Percentiles rank a stretch among this genome's conserved stretches.
Evolutionary conservation across 1,284 basidiomycete genomes (phyloP).

Genomic region (Neotropicomus parvogracilis): DNA sequence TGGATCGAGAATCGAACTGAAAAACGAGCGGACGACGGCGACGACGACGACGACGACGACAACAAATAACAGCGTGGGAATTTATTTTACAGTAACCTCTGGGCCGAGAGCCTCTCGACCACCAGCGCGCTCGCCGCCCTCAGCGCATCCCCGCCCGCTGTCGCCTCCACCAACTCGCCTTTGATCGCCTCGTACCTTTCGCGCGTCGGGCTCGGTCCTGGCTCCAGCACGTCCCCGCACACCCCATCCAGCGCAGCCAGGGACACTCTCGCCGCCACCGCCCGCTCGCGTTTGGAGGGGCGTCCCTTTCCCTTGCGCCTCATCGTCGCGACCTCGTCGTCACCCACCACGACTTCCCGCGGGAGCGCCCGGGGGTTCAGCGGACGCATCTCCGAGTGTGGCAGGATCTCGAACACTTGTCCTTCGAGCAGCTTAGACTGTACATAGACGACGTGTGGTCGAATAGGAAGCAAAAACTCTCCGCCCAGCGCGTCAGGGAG

Average conservation of each 20-base stretch:
- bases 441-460: conserved; percentile 46
- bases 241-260: conserved; percentile 49
- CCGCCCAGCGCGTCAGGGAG: conserved; percentile 44
- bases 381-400: conserved; percentile 46
- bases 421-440: conserved; percentile 45
- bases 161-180: conserved; percentile 35
- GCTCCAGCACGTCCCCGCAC: conserved; percentile 35
- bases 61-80: too few species aligned
- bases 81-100: background rate
- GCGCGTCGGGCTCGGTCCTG: conserved; percentile 34
- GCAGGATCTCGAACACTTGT: conserved; percentile 56
- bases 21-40: conserved; percentile 18
- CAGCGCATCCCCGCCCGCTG: conserved; percentile 31
- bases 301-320: conserved; percentile 58
- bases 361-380: conserved; percentile 61
- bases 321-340: conserved; percentile 13
- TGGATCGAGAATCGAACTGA: too few species aligned
- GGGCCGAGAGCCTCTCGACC: conserved; percentile 44
- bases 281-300: conserved; percentile 59
- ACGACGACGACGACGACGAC: background rate
- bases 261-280: conserved; percentile 50
- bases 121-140: conserved; percentile 47
- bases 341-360: conserved; percentile 54
- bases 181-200: conserved; percentile 43
- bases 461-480: conserved; percentile 42